A percentile compares a stretch with the other conserved stretches of the same genome.
These are phyloP conservation scores for Mycena kentingensis DNA, from an alignment of 768 basidiomycete genomes.

Conservation along the genomic window DNA sequence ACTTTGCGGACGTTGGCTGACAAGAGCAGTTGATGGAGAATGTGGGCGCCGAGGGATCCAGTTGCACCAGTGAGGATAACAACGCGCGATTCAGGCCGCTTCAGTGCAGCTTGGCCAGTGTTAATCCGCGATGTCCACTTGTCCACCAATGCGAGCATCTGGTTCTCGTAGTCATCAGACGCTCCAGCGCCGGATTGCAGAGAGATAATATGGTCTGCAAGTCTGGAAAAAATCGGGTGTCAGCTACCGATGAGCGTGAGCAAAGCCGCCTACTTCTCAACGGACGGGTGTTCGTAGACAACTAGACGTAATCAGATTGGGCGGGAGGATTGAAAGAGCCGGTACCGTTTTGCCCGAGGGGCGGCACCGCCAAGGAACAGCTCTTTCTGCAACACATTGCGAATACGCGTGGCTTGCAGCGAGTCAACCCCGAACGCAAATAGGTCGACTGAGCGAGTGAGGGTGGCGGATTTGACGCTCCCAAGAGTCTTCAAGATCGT, in stretches of 20 bases:
- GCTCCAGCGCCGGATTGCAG: slow-evolving; percentile 33
- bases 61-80: slow-evolving; percentile 49
- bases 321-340: background rate
- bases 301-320: slow-evolving; percentile 29
- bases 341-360: slow-evolving; percentile 39
- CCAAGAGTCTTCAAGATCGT: slow-evolving; percentile 39
- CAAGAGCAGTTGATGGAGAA: slow-evolving; percentile 47
- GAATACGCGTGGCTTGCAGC: slow-evolving; percentile 51
- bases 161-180: slow-evolving; percentile 30
- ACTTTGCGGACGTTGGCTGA: slow-evolving; percentile 41
- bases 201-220: slow-evolving; percentile 43
- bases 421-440: slow-evolving; percentile 57
- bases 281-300: slow-evolving; percentile 54
- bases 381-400: slow-evolving; percentile 49
- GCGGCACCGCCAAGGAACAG: slow-evolving; percentile 31
- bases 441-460: slow-evolving; percentile 40
- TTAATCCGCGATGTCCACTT: slow-evolving; percentile 34
- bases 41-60: slow-evolving; percentile 56
- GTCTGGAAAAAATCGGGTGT: slow-evolving; percentile 22
- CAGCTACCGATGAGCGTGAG: background rate
- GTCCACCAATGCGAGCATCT: slow-evolving; percentile 50
- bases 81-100: slow-evolving; percentile 17
- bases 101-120: slow-evolving; percentile 7
- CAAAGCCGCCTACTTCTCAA: slow-evolving; percentile 34
- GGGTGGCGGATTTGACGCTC: slow-evolving; percentile 27